These are phyloP conservation scores for Xerocomellus dryophilus DNA, from an alignment of 768 basidiomycete species.

Conservation along the genomic window DNA sequence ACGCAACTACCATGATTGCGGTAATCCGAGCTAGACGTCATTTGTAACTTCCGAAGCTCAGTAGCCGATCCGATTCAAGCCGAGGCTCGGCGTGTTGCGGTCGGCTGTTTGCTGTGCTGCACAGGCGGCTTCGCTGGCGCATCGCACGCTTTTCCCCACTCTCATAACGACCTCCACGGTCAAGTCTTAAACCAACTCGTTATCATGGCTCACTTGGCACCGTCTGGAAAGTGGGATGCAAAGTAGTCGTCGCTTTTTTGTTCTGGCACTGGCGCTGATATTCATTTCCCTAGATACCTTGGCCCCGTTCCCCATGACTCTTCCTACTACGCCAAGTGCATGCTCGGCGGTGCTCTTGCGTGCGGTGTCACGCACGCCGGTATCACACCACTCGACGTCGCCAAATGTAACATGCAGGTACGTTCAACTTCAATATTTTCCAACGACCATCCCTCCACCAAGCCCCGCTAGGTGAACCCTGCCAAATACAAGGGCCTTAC, in stretches of 20 bases:
- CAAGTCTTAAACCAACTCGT: slow-evolving; percentile 31
- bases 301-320: slow-evolving; percentile 76
- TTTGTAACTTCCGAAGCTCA: neutral
- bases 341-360: slow-evolving; percentile 84
- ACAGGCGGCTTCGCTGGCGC: too few species aligned
- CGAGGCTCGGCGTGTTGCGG: slow-evolving; percentile 4
- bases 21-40: neutral
- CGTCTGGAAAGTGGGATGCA: slow-evolving; percentile 69
- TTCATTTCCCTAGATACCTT: slow-evolving; percentile 44
- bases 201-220: slow-evolving; percentile 49
- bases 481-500: slow-evolving; percentile 68
- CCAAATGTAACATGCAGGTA: slow-evolving; percentile 92
- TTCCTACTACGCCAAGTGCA: slow-evolving; percentile 78
- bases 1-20: too few species aligned
- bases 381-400: slow-evolving; percentile 83
- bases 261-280: neutral
- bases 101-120: slow-evolving; percentile 7
- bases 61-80: slow-evolving; percentile 8
- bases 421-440: slow-evolving; percentile 12
- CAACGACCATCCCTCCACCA: neutral
- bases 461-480: slow-evolving; percentile 61
- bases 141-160: slow-evolving; percentile 1
- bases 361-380: slow-evolving; percentile 88
- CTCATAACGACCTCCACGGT: slow-evolving; percentile 24
- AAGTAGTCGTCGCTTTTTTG: slow-evolving; percentile 40